Evolutionary conservation across 148 eudicot species (phyloP).

Genomic region (Beta vulgaris): DNA sequence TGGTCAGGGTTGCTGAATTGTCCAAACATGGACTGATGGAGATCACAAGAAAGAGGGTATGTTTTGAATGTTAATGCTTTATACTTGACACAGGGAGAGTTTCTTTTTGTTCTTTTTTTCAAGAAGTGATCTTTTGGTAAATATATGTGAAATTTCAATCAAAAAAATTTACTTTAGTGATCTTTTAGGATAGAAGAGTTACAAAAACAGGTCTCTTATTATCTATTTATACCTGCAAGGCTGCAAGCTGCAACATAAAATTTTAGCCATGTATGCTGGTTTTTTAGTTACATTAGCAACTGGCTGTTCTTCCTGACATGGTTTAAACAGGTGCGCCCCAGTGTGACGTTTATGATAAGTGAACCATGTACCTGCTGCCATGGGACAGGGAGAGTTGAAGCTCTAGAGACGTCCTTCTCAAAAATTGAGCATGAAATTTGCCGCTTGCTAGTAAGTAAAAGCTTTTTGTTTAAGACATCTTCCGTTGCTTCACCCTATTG

Average conservation of each 20-base stretch:
- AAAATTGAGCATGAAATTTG: constrained; percentile 92
- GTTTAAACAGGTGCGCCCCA: constrained; percentile 77
- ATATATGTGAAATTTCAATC: background rate
- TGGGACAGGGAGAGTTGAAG: constrained; percentile 95
- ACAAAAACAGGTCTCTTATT: no score
- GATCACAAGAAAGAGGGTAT: constrained; percentile 88
- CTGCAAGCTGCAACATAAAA: background rate
- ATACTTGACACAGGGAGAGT: no score
- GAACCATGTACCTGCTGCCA: constrained; percentile 87
- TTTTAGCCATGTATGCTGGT: background rate
- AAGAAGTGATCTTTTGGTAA: background rate
- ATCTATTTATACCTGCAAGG: background rate
- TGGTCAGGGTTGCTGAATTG: constrained; percentile 76
- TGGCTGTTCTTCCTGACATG: background rate
- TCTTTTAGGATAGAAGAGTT: background rate
- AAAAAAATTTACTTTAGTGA: background rate
- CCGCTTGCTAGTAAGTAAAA: constrained; percentile 71
- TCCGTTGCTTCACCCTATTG: background rate
- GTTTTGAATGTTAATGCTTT: constrained; percentile 18
- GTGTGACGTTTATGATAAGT: constrained; percentile 91
- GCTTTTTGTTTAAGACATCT: background rate
- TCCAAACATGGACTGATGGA: constrained; percentile 92
- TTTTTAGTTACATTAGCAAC: background rate
- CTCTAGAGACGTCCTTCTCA: constrained; percentile 88
- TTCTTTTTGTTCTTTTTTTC: background rate